Evolutionary conservation across 2,329 filamentous ascomycete species (phyloP), one percentile per base, ranked within the genome.

Genomic region (Sclerotinia subarctica): DNA sequence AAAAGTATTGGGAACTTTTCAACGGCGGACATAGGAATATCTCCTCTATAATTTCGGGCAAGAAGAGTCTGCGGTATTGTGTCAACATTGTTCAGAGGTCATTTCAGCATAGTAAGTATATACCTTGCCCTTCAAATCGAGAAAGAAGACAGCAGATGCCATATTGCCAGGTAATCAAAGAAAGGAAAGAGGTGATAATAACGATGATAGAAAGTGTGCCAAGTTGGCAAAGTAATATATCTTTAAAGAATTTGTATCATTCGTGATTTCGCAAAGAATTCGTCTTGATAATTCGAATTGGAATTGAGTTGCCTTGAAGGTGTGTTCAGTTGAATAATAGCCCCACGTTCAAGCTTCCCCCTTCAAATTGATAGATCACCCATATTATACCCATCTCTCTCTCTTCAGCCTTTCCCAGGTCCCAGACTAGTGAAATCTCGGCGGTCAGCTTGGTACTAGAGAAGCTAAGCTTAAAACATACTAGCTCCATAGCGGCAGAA

Each of bases 91-190:
- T 64, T 35, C 59, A 51, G 44, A 52, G 42, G 19, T 35, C 13
- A 59, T n/a, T 64, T 62, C 32, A 65, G 15, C 2, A 26, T 17
- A 51, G 11, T 49, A 46, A 52, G 69, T 44, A 59, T 83, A 71
- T 80, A 96, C 93, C 91, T 99, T 99, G 92, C 95, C 95, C 93
- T 99, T 99, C 74, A 99, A 86, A 81, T 99, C 95, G 77, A 99
- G 90, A 80, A 99, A 99, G 87, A 99, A 99, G 77, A 99, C 80
- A 73, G 95, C 95, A 70, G 95, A 99, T 75, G 95, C 95, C 95
- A 99, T 99, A 78, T 53, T 74, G 74, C 49, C 58, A 69, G 63
- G 53, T 46, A 68, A 64, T 51, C 42, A 59, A 60, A 56, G 64
- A 54, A 51, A 54, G 57, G 47, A 57, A 60, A 54, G 57, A 46